These are phyloP conservation scores for Scheffersomyces parashehatae DNA, from an alignment of 1,139 yeast genomes.

Conservation along the genomic window DNA sequence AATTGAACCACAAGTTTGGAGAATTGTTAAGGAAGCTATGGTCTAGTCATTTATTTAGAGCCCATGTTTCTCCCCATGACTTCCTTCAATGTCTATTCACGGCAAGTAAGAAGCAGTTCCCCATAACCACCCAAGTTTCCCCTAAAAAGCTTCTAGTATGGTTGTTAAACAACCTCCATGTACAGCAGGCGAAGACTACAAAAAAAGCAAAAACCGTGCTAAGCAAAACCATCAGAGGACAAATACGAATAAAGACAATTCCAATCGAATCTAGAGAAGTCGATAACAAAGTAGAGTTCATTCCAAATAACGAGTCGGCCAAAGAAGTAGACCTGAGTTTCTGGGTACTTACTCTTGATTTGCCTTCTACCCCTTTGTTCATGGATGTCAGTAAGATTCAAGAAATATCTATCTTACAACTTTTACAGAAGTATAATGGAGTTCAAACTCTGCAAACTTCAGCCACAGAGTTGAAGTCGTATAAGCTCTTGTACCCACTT, in stretches of 20 bases:
- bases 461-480: slow-evolving; percentile 29
- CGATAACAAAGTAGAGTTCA: slow-evolving; percentile 23
- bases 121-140: slow-evolving; percentile 36
- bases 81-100: slow-evolving; percentile 50
- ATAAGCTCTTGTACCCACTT: slow-evolving; percentile 34
- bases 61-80: slow-evolving; percentile 70
- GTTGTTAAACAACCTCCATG: slow-evolving; percentile 53
- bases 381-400: slow-evolving; percentile 43
- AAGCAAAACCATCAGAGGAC: slow-evolving; percentile 52
- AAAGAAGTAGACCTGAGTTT: slow-evolving; percentile 40
- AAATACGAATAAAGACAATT: slow-evolving; percentile 33
- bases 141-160: slow-evolving; percentile 62
- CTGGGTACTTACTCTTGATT: slow-evolving; percentile 57
- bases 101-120: slow-evolving; percentile 43
- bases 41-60: slow-evolving; percentile 58
- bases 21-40: slow-evolving; percentile 60
- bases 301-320: slow-evolving; percentile 14
- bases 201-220: slow-evolving; percentile 16
- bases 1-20: slow-evolving; percentile 37
- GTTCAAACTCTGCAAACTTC: slow-evolving; percentile 16
- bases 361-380: slow-evolving; percentile 61
- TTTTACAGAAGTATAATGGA: slow-evolving; percentile 50
- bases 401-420: slow-evolving; percentile 48
- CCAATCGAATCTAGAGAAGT: slow-evolving; percentile 19
- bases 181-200: slow-evolving; percentile 28